Percentiles rank a stretch among this genome's conserved stretches.
Evolutionary conservation across 345 rosid species (phyloP).

Genomic region (Cardamine occulta): DNA sequence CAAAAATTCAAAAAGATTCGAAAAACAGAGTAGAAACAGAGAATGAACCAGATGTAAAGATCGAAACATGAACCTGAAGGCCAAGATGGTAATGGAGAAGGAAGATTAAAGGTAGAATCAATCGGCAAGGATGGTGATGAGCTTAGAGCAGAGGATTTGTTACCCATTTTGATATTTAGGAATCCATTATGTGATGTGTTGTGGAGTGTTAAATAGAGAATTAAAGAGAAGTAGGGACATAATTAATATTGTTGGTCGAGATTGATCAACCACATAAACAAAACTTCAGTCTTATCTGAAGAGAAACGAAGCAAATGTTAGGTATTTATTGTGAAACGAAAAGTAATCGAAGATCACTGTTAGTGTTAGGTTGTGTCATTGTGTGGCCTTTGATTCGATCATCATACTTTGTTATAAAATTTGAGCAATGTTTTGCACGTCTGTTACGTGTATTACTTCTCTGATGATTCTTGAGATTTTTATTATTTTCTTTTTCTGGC

Average conservation of each 20-base stretch:
- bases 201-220: constrained; percentile 10
- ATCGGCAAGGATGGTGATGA: constrained; percentile 50
- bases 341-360: constrained; percentile 38
- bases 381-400: constrained; percentile 23
- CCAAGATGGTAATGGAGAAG: constrained; percentile 64
- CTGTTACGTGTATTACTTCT: neutral
- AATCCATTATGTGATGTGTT: constrained; percentile 17
- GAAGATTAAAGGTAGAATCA: constrained; percentile 58
- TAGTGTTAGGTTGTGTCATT: neutral
- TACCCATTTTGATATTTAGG: constrained; percentile 42
- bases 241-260: constrained; percentile 33
- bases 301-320: constrained; percentile 35
- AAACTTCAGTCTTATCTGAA: constrained; percentile 36
- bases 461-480: neutral
- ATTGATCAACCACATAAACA: constrained; percentile 38
- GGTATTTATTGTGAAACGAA: constrained; percentile 34
- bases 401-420: neutral
- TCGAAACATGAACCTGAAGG: constrained; percentile 53
- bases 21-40: constrained; percentile 2
- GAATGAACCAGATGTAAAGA: neutral
- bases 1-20: neutral
- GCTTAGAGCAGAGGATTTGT: constrained; percentile 37
- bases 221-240: constrained; percentile 32
- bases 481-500: neutral
- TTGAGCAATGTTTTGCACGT: constrained; percentile 29